Evolutionary conservation across 495 filamentous ascomycete genomes (phyloP), one percentile per base, ranked within the genome.

Genomic region (Immersiella caudata): DNA sequence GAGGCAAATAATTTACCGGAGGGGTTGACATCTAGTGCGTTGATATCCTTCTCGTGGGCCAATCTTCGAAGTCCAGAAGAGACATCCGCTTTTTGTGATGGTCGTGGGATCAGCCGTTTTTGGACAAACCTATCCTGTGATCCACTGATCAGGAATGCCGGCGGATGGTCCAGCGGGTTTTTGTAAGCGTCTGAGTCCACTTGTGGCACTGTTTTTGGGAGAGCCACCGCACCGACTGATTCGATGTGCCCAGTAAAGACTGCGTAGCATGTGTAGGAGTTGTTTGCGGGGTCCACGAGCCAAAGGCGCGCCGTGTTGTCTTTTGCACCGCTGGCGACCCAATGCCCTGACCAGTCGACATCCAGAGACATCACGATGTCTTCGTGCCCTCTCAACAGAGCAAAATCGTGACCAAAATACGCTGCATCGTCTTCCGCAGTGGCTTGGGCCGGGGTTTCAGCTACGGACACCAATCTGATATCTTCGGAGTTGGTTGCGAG

Each of bases 41-140:
- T 99, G 80, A 99, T 99, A 69, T 99, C 95, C 71, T 98, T 99
- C 66, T 99, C 95, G 76, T 99, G 95, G 1, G 95, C 96, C 78
- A 97, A 92, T 36, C 94, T 86, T 6, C 94, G 97, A 70, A 92
- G 96, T 18, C 85, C 71, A 7, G 92, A 61, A 1, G 71, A 68
- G 12, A 88, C 71, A 86, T 84, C 49, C 78, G 71, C 20, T 73
- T 71, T 65, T 82, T 80, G 55, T 79, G 76, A 64, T 46, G 79
- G 54, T 74, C 78, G 68, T 71, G 79, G 85, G 56, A 92, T 86
- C 63, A 93, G 89, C 89, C 95, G 96, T 64, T 89, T 88, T 78
- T 99, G 98, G 67, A 99, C 85, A 6, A 96, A 98, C 64, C 91
- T 88, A 75, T 99, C 95, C 74, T 97, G 93, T 6, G 93, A 97